Base-by-base conservation (phyloP, 176 grass and related monocot genomes). In the Phragmites australis region DNA sequence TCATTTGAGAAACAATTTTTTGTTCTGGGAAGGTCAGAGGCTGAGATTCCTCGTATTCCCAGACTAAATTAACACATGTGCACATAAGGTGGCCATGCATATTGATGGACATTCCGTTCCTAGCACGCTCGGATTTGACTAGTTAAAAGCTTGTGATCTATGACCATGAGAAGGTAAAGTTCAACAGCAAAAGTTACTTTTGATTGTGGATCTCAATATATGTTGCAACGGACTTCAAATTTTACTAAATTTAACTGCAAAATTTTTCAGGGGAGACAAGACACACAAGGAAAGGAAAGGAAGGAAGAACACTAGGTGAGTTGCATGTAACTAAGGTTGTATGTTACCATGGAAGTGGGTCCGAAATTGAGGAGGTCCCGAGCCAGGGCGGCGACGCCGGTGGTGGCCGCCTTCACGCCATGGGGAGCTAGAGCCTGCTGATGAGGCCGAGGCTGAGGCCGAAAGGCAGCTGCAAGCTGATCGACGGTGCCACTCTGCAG, bases 351-450 rank as follows among this genome's bases (percentile, higher is more conserved):
- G 68, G 76, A 87, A 9, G 83, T 17, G 34, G 53, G 52, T 25
- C 68, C 65, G 2, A 87, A 87, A 76, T 45, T 63, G 80, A 72
- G 6, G 49, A 81, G 76, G 53, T 89, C 84, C 39, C 37, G 25
- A n/a, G 55, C 23, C 7, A 80, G 55, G 49, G 60, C 55, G 25
- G 74, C 37, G 32, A 88, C 39, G 22, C 57, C 31, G n/a, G 51
- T 32, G 34, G 43, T 78, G 65, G 26, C 37, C 27, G 17, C 54
- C 16, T 41, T 65, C 27, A 78, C 11, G 79, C 62, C 51, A 72
- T 88, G 68, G 58, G 61, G 68, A 22, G 39, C 72, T 21, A 68
- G 64, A 23, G 63, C 14, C 44, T 34, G 54, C 79, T 42, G 52
- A 49, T 26, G 80, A 7, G 13, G 54, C 3, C 5, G 27, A 3